phyloP scores from a whole-genome alignment of 805 yeast genomes.

The Kurtzmaniella fragi region DNA sequence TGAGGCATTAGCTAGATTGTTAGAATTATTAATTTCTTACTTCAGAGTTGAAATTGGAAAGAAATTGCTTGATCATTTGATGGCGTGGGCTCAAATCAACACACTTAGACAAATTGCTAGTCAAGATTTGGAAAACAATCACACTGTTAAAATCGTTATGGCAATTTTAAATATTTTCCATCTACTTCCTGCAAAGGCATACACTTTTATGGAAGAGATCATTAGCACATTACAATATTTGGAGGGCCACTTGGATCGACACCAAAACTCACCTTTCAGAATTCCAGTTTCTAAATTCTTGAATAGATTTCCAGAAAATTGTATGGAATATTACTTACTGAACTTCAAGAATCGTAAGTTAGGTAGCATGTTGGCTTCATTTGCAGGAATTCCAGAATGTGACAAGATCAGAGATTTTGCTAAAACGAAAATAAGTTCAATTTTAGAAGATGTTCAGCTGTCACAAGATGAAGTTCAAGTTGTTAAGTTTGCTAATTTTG shows the following conservation, averaged over 20 bases:
- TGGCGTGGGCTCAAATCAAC: constrained; percentile 91
- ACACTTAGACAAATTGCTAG: constrained; percentile 71
- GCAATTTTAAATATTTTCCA: constrained; percentile 91
- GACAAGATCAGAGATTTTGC: constrained; percentile 52
- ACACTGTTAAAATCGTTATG: constrained; percentile 79
- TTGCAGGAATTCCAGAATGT: constrained; percentile 53
- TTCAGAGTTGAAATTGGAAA: constrained; percentile 96
- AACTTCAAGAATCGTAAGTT: constrained; percentile 59
- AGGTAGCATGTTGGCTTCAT: constrained; percentile 64
- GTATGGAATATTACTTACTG: constrained; percentile 63
- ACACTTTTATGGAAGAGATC: constrained; percentile 84
- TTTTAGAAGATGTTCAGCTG: constrained; percentile 43
- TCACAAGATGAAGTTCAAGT: constrained; percentile 54
- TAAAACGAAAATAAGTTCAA: constrained; percentile 44
- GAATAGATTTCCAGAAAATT: constrained; percentile 74
- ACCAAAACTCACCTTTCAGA: constrained; percentile 84
- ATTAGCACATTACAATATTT: constrained; percentile 68
- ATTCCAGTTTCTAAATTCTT: constrained; percentile 84
- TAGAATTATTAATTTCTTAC: constrained; percentile 84
- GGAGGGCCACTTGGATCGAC: constrained; percentile 80
- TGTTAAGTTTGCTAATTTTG: constrained; percentile 64
- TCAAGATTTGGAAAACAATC: constrained; percentile 74
- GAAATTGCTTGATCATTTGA: constrained; percentile 84
- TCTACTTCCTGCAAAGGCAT: constrained; percentile 86
- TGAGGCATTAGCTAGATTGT: constrained; percentile 82